These are phyloP conservation scores for Filosporella fistucella DNA, from an alignment of 495 filamentous ascomycete species.

Conservation along the genomic window DNA sequence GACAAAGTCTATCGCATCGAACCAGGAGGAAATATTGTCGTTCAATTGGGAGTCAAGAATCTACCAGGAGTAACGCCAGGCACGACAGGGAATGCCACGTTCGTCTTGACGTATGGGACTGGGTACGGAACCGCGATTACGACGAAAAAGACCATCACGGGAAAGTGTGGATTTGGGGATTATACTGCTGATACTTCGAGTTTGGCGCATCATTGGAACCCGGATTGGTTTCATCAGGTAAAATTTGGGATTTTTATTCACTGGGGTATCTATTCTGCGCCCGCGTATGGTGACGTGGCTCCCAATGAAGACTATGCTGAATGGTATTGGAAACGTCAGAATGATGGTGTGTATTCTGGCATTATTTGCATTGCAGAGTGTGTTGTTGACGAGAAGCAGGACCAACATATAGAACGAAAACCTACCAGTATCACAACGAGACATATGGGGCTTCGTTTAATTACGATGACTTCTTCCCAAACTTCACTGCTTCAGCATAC, in stretches of 20 bases:
- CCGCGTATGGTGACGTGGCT: no score
- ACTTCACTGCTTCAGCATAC: conserved; percentile 45
- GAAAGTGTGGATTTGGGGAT: no score
- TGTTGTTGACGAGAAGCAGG: no score
- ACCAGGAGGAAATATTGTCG: conserved; percentile 43
- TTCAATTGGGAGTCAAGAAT: conserved; percentile 37
- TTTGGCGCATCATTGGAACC: no score
- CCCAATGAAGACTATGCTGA: no score
- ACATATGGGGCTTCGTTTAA: conserved; percentile 43
- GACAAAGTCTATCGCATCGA: conserved; percentile 42
- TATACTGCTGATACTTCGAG: no score
- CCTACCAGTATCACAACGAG: conserved; percentile 43
- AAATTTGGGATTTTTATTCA: no score
- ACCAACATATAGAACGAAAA: conserved; percentile 18
- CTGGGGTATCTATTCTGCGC: no score
- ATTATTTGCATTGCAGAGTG: conserved; percentile 30
- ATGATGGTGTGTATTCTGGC: conserved; percentile 35
- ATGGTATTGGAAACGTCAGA: no score
- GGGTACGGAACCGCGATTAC: neutral
- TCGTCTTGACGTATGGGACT: neutral
- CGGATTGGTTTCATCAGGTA: no score
- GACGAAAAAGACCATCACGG: neutral
- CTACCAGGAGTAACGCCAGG: neutral
- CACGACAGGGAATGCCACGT: neutral
- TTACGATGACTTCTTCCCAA: conserved; percentile 50